Conservation (phyloP, 2,329 filamentous ascomycete species). For the Fusarium azukiicola region DNA sequence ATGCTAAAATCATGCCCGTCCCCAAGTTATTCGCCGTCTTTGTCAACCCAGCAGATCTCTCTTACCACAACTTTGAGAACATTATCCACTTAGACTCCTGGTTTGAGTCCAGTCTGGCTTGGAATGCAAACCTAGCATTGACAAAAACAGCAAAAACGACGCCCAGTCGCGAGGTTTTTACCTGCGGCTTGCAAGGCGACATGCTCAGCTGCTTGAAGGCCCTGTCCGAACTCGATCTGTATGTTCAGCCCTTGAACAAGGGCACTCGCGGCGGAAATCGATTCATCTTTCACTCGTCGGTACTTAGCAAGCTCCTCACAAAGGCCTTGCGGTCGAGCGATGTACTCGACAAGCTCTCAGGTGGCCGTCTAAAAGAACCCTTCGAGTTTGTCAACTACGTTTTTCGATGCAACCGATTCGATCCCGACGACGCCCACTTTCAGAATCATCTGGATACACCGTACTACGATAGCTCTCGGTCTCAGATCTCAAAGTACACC, state of each 20-base stretch:
- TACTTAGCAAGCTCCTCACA: neutral
- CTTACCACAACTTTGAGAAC: constrained; percentile 1
- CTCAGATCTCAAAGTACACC: constrained; percentile 1
- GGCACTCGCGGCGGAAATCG: neutral
- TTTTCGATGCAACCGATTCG: neutral
- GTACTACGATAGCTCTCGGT: neutral
- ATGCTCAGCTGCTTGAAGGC: neutral
- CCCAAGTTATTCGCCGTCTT: constrained; percentile 4
- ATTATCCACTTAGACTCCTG: constrained; percentile 7
- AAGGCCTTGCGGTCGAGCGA: neutral
- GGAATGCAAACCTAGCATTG: neutral
- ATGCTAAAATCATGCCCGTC: neutral
- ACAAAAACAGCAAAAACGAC: neutral
- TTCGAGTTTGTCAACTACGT: constrained; percentile 9
- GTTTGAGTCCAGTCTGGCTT: neutral
- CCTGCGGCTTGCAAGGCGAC: constrained; percentile 1
- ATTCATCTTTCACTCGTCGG: neutral
- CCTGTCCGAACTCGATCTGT: neutral
- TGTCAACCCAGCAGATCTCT: neutral
- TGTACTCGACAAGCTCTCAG: neutral
- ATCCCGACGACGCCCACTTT: neutral
- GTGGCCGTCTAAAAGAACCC: neutral
- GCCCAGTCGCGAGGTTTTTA: neutral
- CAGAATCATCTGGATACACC: neutral
- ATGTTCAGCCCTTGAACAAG: constrained; percentile 6